A percentile compares a stretch with the other conserved stretches of the same genome.
phyloP scores from a whole-genome alignment of 2,329 filamentous ascomycete genomes.

The Scedosporium boydii region DNA sequence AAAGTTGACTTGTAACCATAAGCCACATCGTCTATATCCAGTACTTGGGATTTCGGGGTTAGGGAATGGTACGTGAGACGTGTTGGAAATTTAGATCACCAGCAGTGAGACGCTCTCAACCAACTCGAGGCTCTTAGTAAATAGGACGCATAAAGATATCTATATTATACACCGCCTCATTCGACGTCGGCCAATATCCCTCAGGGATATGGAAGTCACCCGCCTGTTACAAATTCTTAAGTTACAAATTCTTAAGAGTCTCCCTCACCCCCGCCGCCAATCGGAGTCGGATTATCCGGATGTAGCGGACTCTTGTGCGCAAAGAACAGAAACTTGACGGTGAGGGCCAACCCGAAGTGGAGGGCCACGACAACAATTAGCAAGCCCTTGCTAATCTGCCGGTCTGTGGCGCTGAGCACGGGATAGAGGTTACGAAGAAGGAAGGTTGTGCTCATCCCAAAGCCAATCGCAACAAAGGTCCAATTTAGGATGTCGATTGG shows the following conservation, averaged over 20 bases:
- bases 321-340: constrained; percentile 97
- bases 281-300: constrained; percentile 1
- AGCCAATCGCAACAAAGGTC: constrained; percentile 82
- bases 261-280: neutral
- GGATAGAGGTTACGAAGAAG: constrained; percentile 81
- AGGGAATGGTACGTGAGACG: too few relatives aligned
- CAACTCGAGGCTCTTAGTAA: too few relatives aligned
- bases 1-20: too few relatives aligned
- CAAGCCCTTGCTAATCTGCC: constrained; percentile 80
- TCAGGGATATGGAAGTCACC: too few relatives aligned
- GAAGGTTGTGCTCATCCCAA: constrained; percentile 74
- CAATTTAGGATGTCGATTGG: constrained; percentile 82
- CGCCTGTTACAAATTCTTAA: too few relatives aligned
- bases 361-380: constrained; percentile 74
- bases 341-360: constrained; percentile 81
- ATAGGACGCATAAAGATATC: too few relatives aligned
- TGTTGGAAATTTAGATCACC: too few relatives aligned
- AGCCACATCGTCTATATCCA: too few relatives aligned
- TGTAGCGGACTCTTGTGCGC: constrained; percentile 57
- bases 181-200: too few relatives aligned
- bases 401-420: constrained; percentile 84
- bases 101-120: too few relatives aligned
- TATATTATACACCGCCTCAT: too few relatives aligned
- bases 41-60: too few relatives aligned
- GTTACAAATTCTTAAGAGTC: neutral